Base-by-base conservation (phyloP, 495 filamentous ascomycete genomes). In the Penicillium soppii region DNA sequence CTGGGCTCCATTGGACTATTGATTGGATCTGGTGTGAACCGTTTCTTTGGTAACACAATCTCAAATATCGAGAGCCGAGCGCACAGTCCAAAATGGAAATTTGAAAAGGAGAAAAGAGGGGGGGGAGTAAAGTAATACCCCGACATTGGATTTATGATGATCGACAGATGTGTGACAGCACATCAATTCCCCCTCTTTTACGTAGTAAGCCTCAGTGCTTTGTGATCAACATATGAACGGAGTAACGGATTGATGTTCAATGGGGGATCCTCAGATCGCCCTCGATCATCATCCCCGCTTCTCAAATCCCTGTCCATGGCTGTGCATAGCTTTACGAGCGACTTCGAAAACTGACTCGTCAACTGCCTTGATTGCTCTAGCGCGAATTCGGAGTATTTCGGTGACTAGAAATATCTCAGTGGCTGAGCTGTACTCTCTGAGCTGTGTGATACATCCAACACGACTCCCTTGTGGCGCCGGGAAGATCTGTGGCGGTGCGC, bases 21-120 rank as follows among this genome's bases (percentile, higher is more conserved):
- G 54, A 57, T 57, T 58, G 58, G 61, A 67, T 63, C 56, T 66
- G 54, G 43, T 17, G 56, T 54, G 54, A 54, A 59, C 61, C 63
- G 66, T 65, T 67, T 47, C 43, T 38, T 49, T 43, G 60, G 58
- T 40, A 58, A 50, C n/a, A 47, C 50, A 55, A 63, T 63, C 63
- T 60, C 67, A 67, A 70, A 72, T 69, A 62, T 62, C 53, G 56
- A 53, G 56, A 12, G 5, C 30, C 30, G 23, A 36, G 13, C 39
- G 20, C 22, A 52, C 20, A 13, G 21, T 29, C 4, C 38, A 7
- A 9, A n/a, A n/a, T n/a, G n/a, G n/a, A n/a, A n/a, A n/a, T n/a
- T n/a, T 16, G 5, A 33, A 33, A 32, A 30, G 26, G 26, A 19
- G 12, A 45, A 43, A n/a, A n/a, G n/a, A n/a, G n/a, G n/a, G n/a